These are phyloP conservation scores for Phytophthora nicotianae DNA, from an alignment of 352 stramenopile genomes.

Conservation along the genomic window DNA sequence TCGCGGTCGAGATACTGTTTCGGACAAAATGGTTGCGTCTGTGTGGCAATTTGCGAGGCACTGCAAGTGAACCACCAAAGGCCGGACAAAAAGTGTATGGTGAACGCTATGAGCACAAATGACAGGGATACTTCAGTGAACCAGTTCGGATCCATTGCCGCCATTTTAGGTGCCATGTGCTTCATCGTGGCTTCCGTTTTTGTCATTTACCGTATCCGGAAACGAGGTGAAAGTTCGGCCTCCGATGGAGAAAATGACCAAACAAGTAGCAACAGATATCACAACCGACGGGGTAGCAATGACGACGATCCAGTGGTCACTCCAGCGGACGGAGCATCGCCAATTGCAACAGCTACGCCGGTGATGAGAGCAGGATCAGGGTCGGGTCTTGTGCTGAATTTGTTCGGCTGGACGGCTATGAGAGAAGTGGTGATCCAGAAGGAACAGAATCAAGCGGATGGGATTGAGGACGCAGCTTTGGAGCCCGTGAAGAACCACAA, in stretches of 20 bases:
- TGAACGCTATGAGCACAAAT: conserved; percentile 43
- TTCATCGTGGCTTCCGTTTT: conserved; percentile 56
- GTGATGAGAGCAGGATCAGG: conserved; percentile 36
- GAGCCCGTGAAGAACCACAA: conserved; percentile 46
- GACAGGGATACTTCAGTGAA: conserved; percentile 15
- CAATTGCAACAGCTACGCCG: conserved; percentile 36
- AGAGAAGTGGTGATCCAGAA: conserved; percentile 57
- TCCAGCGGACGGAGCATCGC: conserved; percentile 31
- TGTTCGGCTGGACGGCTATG: conserved; percentile 65
- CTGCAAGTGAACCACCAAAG: conserved; percentile 18
- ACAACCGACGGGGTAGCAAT: conserved; percentile 30
- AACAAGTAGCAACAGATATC: conserved; percentile 4
- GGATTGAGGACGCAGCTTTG: conserved; percentile 38
- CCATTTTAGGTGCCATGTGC: conserved; percentile 48
- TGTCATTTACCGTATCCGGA: conserved; percentile 56
- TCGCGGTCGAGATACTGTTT: conserved; percentile 41
- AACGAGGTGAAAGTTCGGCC: conserved; percentile 31
- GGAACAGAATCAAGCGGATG: conserved; percentile 49
- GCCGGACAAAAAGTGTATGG: conserved; percentile 36
- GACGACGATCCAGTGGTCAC: conserved; percentile 34
- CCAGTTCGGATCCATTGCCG: conserved; percentile 36
- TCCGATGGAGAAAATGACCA: conserved; percentile 24
- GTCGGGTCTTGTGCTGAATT: conserved; percentile 43
- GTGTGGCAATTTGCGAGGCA: conserved; percentile 50
- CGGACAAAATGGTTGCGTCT: conserved; percentile 47